Evolutionary conservation across 2,329 filamentous ascomycete genomes (phyloP), one percentile per base, ranked within the genome.

Genomic region (Septoria linicola): DNA sequence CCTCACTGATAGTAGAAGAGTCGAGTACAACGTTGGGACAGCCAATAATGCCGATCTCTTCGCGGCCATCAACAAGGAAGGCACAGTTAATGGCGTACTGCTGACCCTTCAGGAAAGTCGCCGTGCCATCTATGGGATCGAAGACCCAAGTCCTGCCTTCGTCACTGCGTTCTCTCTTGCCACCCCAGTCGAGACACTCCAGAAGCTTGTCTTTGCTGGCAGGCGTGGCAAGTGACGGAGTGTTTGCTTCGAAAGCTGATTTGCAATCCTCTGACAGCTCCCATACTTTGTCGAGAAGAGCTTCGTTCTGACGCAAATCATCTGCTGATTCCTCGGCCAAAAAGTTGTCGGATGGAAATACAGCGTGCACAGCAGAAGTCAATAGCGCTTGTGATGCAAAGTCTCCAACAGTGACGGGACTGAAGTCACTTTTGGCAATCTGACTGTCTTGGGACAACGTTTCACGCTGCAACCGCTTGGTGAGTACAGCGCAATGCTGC

Each of bases 51-150:
- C 77, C 81, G 17, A 85, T 64, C 43, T 76, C 70, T 64, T 85
- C 79, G 39, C 68, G 61, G 3, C 82, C 82, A 46, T 83, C 71
- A 51, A 81, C 76, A 2, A 85, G 66, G 55, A 85, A 67, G 2
- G 79, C 77, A 16, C 85, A 68, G 53, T 80, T 80, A 3, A 85
- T 80, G 2, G 78, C 82, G 53, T 84, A 85, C 67, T 85, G 82
- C 66, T 81, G 74, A 2, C 79, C 79, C 32, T 70, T 69, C 57
- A 85, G 76, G 52, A 83, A 85, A 0, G 81, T 79, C 13, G 77
- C 78, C 1, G 82, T 85, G 23, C 82, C 82, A 58, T 85, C 82
- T 6, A 85, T 78, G 0, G 82, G 82, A 61, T 85, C 82, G 63
- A 85, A 76, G 23, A 82, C 76, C 82, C 82, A 85, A 44, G 80